Evolutionary conservation across 257 asterid species (phyloP), one percentile per base, ranked within the genome.

Genomic region (Henckelia pumila): DNA sequence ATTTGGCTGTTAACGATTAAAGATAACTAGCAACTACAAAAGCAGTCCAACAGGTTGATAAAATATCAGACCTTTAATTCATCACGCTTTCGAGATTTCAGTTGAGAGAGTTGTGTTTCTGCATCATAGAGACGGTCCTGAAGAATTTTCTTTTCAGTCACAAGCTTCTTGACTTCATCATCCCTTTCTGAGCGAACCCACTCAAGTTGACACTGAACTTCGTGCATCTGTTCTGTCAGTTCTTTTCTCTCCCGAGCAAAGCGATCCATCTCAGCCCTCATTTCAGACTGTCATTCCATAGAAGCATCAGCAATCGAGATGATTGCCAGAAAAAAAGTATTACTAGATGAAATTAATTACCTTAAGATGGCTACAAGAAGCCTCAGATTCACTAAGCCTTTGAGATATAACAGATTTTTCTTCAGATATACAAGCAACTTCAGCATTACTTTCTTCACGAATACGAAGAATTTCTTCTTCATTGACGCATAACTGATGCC

Each of bases 171-270:
- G 77, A 85, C 75, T 75, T 89, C 90, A 49, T 94, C 98, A 76
- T 87, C 95, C 73, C 79, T 78, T 77, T 94, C 99, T 20, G 96
- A 87, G 59, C 99, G 96, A 65, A 84, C 87, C 99, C 99, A 94
- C 78, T 94, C 99, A 50, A 91, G 92, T 73, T 91, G 99, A 74
- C 70, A 80, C 83, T 91, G 98, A 29, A 81, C 83, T 73, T 91
- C 98, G 77, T 91, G 96, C 61, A 85, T 70, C 77, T 83, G 96
- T 79, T 91, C 96, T 11, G 71, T 70, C 80, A 91, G 82, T 78
- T 88, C 98, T 81, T 91, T 94, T 72, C 86, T 81, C 73, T 94
- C 99, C 75, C 89, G 88, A 80, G 85, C 81, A 84, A 85, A 84
- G 66, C 91, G 90, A 72, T 94, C 99, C 77, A 76, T 78, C 85